Conservation (phyloP, 805 yeast genomes). For the Metschnikowia lochheadii region DNA sequence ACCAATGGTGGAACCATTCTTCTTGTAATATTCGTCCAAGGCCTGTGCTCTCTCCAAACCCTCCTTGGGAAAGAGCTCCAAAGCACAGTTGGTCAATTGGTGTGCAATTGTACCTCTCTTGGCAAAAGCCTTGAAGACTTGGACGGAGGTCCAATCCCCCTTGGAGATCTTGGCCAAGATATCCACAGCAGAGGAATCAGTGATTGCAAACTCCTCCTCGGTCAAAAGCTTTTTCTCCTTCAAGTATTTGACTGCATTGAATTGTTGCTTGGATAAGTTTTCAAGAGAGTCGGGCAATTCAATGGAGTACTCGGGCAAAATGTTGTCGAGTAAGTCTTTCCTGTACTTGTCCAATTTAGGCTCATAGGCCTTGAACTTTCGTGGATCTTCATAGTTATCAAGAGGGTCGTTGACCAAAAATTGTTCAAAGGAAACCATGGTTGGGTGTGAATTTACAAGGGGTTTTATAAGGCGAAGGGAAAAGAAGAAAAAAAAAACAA, state of each 20-base stretch:
- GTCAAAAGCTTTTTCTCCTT: slow-evolving; percentile 33
- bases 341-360: slow-evolving; percentile 46
- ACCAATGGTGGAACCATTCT: slow-evolving; percentile 51
- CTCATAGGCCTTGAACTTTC: slow-evolving; percentile 38
- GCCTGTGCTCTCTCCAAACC: slow-evolving; percentile 54
- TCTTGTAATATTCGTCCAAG: slow-evolving; percentile 48
- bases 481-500: too few relatives aligned
- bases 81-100: slow-evolving; percentile 54
- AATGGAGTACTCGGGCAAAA: slow-evolving; percentile 38
- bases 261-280: slow-evolving; percentile 30
- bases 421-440: slow-evolving; percentile 17
- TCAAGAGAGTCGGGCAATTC: slow-evolving; percentile 33
- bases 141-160: slow-evolving; percentile 46
- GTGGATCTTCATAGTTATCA: slow-evolving; percentile 36
- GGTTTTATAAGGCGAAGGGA: not conserved
- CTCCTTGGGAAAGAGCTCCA: slow-evolving; percentile 58
- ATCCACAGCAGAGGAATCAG: slow-evolving; percentile 39
- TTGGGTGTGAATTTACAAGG: not conserved
- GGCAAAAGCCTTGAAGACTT: slow-evolving; percentile 58
- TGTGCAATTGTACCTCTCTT: slow-evolving; percentile 64
- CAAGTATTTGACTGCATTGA: slow-evolving; percentile 35
- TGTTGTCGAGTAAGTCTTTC: slow-evolving; percentile 32
- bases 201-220: slow-evolving; percentile 39
- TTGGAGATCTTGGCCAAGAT: slow-evolving; percentile 42
- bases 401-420: slow-evolving; percentile 32